Evolutionary conservation across 1,284 basidiomycete genomes (phyloP).

Genomic region (Ustilago loliicola): DNA sequence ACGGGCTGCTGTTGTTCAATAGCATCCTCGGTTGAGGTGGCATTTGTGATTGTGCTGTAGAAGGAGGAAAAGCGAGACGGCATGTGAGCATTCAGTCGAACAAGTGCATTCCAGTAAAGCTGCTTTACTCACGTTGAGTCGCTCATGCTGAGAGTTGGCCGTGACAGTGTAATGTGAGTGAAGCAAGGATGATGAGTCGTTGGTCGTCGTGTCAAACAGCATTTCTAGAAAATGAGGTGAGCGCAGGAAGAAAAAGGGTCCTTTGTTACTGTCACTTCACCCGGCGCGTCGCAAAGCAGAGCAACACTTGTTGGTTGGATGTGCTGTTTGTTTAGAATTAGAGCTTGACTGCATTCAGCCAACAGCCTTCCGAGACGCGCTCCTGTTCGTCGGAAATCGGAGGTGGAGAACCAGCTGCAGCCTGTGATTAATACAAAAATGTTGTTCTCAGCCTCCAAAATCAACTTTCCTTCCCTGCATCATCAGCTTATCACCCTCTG

Average conservation of each 20-base stretch:
- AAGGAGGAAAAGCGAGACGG: background rate
- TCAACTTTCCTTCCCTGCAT: slow-evolving; percentile 1
- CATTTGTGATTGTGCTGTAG: slow-evolving; percentile 14
- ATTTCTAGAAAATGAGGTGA: background rate
- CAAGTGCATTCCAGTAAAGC: background rate
- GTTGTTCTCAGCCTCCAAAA: slow-evolving; percentile 9
- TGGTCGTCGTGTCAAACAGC: background rate
- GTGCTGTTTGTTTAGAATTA: background rate
- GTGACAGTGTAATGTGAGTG: background rate
- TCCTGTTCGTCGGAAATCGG: slow-evolving; percentile 5
- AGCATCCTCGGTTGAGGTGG: slow-evolving; percentile 8
- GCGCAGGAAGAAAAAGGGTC: background rate
- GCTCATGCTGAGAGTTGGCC: background rate
- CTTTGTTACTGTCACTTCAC: no score
- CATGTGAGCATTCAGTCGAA: background rate
- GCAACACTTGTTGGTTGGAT: slow-evolving; percentile 8
- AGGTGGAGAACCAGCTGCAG: slow-evolving; percentile 12
- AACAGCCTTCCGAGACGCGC: no score
- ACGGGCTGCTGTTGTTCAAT: slow-evolving; percentile 20
- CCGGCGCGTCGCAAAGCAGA: no score
- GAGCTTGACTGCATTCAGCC: slow-evolving; percentile 4
- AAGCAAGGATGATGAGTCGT: background rate
- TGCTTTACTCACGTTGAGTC: background rate
- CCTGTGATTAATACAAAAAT: background rate
- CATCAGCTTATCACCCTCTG: background rate